Evolutionary conservation across 129 eudicot species (phyloP), one percentile per base, ranked within the genome.

Genomic region (Flaveria trinervia): DNA sequence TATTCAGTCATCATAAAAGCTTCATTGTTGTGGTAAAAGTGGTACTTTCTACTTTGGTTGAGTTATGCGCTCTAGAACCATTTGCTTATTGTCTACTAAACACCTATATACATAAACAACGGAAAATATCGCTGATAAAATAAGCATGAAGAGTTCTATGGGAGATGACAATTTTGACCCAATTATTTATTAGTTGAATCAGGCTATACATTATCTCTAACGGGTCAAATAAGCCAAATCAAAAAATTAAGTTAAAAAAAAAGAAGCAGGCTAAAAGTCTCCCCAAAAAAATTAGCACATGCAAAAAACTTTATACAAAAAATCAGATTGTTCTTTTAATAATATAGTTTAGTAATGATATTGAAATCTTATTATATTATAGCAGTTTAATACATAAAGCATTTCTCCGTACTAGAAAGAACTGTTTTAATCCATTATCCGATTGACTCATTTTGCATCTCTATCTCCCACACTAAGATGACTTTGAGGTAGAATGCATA

Each of bases 391-490:
- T 36, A 62, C 44, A 62, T 14, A 62, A 62, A 30, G 44, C 30
- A 11, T 62, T 62, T 62, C 41, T 30, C 68, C 17, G 5, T 62
- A 62, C 68, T 2, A 28, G 30, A 28, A 30, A 16, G 10, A 61
- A 9, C 9, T 26, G 45, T 30, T 62, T 28, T 26, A 20, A 62
- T 30, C 15, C 43, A 6, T 14, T 62, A 22, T 62, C 6, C 18
- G 17, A 45, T 6, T 14, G 9, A 33, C n/a, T 25, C 39, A 68
- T 41, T 41, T 23, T 28, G 45, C 45, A 70, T 28, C 74, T 1
- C 36, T 22, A 48, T 8, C 22, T 57, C 12, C 45, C 72, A 75
- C 49, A 48, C 57, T 61, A n/a, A 46, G 60, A 75, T 75, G 30
- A 9, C 13, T 75, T 17, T 23, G 11, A 23, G 20, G 30, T 75